These are phyloP conservation scores for Colletotrichum caudatum DNA, from an alignment of 2,329 filamentous ascomycete species.

Conservation along the genomic window DNA sequence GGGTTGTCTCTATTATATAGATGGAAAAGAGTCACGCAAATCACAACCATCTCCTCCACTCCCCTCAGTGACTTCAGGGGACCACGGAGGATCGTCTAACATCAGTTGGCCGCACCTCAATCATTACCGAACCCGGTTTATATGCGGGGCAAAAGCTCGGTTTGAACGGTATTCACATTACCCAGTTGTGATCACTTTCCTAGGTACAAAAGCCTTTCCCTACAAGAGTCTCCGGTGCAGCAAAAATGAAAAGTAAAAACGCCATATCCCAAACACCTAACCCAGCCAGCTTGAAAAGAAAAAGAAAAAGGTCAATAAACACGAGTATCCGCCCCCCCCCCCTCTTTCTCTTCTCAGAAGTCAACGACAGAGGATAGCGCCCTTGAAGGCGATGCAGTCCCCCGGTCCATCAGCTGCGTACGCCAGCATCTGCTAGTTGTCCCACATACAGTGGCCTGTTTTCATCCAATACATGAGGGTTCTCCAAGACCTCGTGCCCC, in stretches of 20 bases:
- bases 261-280: background rate
- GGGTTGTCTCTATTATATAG: background rate
- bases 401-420: background rate
- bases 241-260: background rate
- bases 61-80: background rate
- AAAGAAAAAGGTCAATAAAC: background rate
- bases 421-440: background rate
- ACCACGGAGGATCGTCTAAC: background rate
- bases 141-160: background rate
- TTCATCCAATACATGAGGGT: background rate
- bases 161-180: background rate
- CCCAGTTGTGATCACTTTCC: background rate
- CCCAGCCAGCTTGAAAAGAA: background rate
- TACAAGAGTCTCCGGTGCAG: background rate
- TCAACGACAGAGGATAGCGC: background rate
- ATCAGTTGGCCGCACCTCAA: background rate
- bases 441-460: constrained; percentile 12
- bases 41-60: background rate
- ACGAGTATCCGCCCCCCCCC: background rate
- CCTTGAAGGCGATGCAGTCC: background rate
- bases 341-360: background rate
- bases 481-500: constrained; percentile 29
- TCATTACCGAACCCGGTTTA: background rate
- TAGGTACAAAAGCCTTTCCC: constrained; percentile 9
- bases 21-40: background rate